These are phyloP conservation scores for Sarcomyxa edulis DNA, from an alignment of 768 basidiomycete species.

Conservation along the genomic window DNA sequence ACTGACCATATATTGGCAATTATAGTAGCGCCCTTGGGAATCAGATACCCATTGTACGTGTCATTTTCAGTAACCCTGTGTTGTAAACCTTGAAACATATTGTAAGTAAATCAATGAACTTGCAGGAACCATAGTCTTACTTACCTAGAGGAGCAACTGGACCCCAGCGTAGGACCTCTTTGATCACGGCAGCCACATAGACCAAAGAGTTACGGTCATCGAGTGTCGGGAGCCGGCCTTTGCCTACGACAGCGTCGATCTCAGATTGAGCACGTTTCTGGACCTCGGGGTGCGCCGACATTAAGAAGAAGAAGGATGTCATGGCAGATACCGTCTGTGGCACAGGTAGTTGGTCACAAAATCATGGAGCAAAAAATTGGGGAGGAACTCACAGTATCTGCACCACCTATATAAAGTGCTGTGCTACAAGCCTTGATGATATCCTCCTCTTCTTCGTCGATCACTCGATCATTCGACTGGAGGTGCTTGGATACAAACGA, in stretches of 20 bases:
- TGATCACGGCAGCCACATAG: slow-evolving; percentile 9
- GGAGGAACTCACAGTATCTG: slow-evolving; percentile 7
- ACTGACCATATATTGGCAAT: background rate
- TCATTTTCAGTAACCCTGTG: slow-evolving; percentile 17
- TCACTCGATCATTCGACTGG: background rate
- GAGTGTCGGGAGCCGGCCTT: slow-evolving; percentile 2
- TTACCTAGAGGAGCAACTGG: slow-evolving; percentile 6
- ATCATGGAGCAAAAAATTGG: slow-evolving; percentile 1
- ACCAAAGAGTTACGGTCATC: slow-evolving; percentile 7
- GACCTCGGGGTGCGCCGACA: slow-evolving; percentile 7
- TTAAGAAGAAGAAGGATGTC: slow-evolving; percentile 5
- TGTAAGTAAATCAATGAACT: background rate
- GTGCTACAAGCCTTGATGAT: slow-evolving; percentile 1
- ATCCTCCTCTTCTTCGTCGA: background rate
- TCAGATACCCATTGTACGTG: slow-evolving; percentile 21
- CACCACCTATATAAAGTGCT: slow-evolving; percentile 2
- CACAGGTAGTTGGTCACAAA: background rate
- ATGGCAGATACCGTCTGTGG: slow-evolving; percentile 7
- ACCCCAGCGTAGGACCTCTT: slow-evolving; percentile 8
- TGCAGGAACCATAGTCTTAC: background rate
- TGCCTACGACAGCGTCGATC: too few species aligned
- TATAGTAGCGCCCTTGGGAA: slow-evolving; percentile 15
- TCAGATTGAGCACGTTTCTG: slow-evolving; percentile 14
- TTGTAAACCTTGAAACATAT: slow-evolving; percentile 1
- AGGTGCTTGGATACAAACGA: slow-evolving; percentile 1